phyloP scores from a whole-genome alignment of 306 rosid species.

The Comarum palustre region DNA sequence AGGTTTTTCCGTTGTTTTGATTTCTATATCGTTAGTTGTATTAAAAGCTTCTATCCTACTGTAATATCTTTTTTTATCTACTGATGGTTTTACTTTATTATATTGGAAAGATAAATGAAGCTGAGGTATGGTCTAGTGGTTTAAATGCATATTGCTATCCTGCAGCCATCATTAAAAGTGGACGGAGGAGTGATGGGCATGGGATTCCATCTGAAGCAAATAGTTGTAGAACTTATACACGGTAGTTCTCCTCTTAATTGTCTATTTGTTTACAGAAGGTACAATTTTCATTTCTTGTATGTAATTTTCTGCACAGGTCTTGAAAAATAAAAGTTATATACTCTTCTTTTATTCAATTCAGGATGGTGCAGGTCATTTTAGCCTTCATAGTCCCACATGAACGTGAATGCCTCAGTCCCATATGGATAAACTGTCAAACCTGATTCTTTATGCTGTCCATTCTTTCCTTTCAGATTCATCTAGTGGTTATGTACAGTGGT shows the following conservation, averaged over 20 bases:
- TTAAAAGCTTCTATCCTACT: neutral
- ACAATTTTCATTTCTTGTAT: slow-evolving; percentile 23
- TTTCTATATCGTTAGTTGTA: neutral
- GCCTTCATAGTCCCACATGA: slow-evolving; percentile 76
- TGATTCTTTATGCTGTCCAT: slow-evolving; percentile 66
- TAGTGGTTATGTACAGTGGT: slow-evolving; percentile 82
- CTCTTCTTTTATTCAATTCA: slow-evolving; percentile 34
- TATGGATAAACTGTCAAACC: too few species aligned
- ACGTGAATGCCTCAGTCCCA: too few species aligned
- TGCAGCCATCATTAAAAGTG: slow-evolving; percentile 79
- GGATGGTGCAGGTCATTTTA: slow-evolving; percentile 80
- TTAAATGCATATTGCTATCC: slow-evolving; percentile 78
- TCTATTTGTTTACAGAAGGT: slow-evolving; percentile 84
- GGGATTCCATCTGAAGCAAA: slow-evolving; percentile 87
- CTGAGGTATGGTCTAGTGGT: slow-evolving; percentile 72
- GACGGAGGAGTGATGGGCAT: slow-evolving; percentile 96
- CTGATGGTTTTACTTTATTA: slow-evolving; percentile 37
- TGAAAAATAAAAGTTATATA: slow-evolving; percentile 20
- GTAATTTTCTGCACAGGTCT: slow-evolving; percentile 15
- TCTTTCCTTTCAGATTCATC: slow-evolving; percentile 89
- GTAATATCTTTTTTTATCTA: slow-evolving; percentile 8
- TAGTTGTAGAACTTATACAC: slow-evolving; percentile 89
- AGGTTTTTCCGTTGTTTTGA: slow-evolving; percentile 22
- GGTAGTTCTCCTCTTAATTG: slow-evolving; percentile 86
- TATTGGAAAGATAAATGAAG: slow-evolving; percentile 98